Conservation (phyloP, 2,329 filamentous ascomycete species). For the Ascochyta lentis region DNA sequence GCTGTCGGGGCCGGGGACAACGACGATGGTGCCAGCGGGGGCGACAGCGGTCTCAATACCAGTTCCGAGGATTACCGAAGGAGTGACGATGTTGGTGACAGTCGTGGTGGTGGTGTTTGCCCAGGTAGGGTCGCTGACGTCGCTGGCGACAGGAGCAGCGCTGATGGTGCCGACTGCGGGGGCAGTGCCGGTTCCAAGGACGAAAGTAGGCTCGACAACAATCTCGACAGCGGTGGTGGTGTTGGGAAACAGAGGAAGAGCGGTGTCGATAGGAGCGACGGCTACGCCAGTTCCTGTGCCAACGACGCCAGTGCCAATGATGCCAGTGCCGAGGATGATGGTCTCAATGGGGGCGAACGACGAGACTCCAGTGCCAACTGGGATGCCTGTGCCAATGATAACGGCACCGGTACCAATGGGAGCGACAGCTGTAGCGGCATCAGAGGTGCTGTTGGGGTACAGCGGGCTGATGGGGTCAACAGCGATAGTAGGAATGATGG, state of each 20-base stretch:
- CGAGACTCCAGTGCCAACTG: background rate
- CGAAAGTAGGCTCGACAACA: conserved; percentile 8
- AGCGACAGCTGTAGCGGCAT: conserved; percentile 3
- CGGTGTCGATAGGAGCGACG: background rate
- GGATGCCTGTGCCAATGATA: conserved; percentile 8
- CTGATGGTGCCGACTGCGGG: conserved; percentile 3
- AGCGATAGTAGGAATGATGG: background rate
- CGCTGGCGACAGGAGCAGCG: conserved; percentile 1
- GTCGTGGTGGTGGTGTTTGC: conserved; percentile 13
- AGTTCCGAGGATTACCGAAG: conserved; percentile 1
- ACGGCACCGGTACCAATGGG: conserved; percentile 5
- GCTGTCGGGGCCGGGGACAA: conserved; percentile 6
- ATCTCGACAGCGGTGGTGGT: conserved; percentile 7
- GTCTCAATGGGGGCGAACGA: conserved; percentile 5
- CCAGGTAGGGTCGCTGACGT: background rate
- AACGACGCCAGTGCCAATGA: conserved; percentile 1
- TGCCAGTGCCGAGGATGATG: conserved; percentile 3
- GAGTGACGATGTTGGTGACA: conserved; percentile 5
- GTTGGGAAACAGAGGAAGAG: conserved; percentile 18
- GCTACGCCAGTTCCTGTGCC: conserved; percentile 8
- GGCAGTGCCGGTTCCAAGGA: conserved; percentile 6
- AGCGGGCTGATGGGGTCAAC: conserved; percentile 8
- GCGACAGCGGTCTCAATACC: background rate
- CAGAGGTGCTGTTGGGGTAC: background rate
- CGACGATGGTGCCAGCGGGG: conserved; percentile 8